Percentiles rank a stretch among this genome's conserved stretches.
These are phyloP conservation scores for Cryphonectria naterciae DNA, from an alignment of 2,329 filamentous ascomycete species.

Conservation along the genomic window DNA sequence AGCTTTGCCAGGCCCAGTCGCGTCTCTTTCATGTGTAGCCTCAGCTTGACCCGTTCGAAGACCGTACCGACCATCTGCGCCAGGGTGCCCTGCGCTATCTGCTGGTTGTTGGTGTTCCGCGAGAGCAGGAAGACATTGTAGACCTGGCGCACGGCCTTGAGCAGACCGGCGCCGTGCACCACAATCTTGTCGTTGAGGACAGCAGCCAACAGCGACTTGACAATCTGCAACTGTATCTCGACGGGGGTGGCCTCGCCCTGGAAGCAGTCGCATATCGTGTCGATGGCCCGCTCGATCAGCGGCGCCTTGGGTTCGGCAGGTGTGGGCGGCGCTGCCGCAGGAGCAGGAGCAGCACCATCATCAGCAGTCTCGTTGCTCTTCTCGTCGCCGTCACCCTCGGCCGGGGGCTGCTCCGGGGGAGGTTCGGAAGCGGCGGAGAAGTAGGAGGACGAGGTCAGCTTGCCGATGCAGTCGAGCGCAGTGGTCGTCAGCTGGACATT, in stretches of 20 bases:
- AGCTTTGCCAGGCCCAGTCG: slow-evolving; percentile 62
- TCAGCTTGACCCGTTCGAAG: slow-evolving; percentile 88
- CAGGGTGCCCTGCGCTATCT: slow-evolving; percentile 93
- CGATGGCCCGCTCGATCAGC: slow-evolving; percentile 94
- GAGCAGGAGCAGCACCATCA: neutral
- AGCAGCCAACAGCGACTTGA: slow-evolving; percentile 93
- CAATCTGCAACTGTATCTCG: slow-evolving; percentile 95
- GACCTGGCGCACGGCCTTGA: slow-evolving; percentile 96
- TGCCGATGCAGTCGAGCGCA: slow-evolving; percentile 96
- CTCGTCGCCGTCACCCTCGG: slow-evolving; percentile 4
- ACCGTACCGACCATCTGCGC: slow-evolving; percentile 99
- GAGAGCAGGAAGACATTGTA: slow-evolving; percentile 99
- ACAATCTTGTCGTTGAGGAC: slow-evolving; percentile 99
- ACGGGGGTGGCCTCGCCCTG: slow-evolving; percentile 91
- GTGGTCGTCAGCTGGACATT: slow-evolving; percentile 86
- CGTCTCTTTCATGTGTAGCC: slow-evolving; percentile 85
- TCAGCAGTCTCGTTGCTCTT: neutral
- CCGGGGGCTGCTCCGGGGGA: slow-evolving; percentile 51
- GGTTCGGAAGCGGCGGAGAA: slow-evolving; percentile 70
- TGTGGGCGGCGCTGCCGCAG: slow-evolving; percentile 51
- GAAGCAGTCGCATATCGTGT: slow-evolving; percentile 99
- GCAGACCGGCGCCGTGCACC: slow-evolving; percentile 90
- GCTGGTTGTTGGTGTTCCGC: slow-evolving; percentile 91
- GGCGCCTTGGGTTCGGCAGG: slow-evolving; percentile 60
- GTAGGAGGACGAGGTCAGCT: slow-evolving; percentile 98